Evolutionary conservation across 192 early-diverging fungal species (phyloP).

Genomic region (Backusella macrospora): DNA sequence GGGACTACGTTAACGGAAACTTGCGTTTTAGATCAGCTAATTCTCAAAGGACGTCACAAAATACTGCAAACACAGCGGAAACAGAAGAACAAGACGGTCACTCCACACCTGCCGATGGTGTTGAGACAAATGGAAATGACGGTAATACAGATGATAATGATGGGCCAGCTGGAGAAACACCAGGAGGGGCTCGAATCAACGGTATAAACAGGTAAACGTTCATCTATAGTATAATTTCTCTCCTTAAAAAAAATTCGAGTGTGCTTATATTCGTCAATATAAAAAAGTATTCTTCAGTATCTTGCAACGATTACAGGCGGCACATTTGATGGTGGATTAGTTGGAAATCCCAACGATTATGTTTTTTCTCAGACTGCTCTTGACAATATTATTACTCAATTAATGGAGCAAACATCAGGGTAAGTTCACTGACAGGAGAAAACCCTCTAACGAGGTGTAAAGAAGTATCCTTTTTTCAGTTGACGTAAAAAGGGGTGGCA

Average conservation of each 20-base stretch:
- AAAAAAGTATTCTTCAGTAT: constrained; percentile 24
- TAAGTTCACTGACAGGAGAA: constrained; percentile 21
- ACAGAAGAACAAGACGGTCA: neutral
- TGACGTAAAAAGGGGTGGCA: neutral
- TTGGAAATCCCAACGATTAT: constrained; percentile 78
- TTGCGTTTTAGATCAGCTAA: constrained; percentile 16
- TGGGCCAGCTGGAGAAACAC: neutral
- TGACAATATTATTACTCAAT: constrained; percentile 89
- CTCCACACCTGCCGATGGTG: neutral
- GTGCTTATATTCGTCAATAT: neutral
- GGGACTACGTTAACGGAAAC: constrained; percentile 14
- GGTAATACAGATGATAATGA: neutral
- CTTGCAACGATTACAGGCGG: constrained; percentile 41
- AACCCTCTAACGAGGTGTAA: neutral
- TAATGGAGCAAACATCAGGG: constrained; percentile 74
- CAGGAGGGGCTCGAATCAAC: neutral
- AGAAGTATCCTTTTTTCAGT: neutral
- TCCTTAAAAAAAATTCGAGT: too few species aligned
- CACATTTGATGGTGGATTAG: constrained; percentile 45
- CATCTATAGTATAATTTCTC: too few species aligned
- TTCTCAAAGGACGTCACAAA: neutral
- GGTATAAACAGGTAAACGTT: constrained; percentile 16
- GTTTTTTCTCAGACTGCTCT: constrained; percentile 79
- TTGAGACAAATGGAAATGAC: neutral
- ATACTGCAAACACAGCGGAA: neutral